Base-by-base conservation (phyloP, 2,329 filamentous ascomycete species). In the Pseudocercospora ulei region DNA sequence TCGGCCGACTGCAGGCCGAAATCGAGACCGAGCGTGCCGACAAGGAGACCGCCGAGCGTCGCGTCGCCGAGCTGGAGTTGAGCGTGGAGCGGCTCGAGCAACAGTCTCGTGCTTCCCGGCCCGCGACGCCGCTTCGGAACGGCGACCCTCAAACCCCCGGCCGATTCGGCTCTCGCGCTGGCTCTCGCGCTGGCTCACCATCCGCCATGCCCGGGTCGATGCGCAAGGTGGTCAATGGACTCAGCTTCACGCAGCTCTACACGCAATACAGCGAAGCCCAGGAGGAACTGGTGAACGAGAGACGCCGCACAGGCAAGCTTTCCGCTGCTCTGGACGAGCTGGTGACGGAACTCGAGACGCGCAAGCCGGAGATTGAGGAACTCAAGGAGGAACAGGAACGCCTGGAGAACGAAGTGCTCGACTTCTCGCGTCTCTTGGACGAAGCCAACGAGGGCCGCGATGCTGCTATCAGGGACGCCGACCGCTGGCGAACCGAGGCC, bases 281-380 rank as follows among this genome's bases (percentile, higher is more conserved):
- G 69, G 69, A 75, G 39, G 74, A 82, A 52, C 69, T 95, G 20
- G 76, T 78, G 3, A 74, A 71, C 2, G 82, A 93, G 60, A 78
- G 79, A 56, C 73, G 82, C 42, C 75, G 78, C 13, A 85, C 76
- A 51, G 76, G 82, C 47, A 76, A 84, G 56, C 74, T 95, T 7
- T 73, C 75, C 11, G 73, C 77, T 23, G 77, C 88, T 28, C 68
- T 96, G 28, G 84, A 95, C 48, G 82, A 90, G 43, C 83, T 95
- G 67, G 75, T 95, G 42, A 73, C 78, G 23, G 80, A 87, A 41
- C 65, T 96, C 23, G 87, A 98, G 59, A 79, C 79, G 14, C 87
- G 83, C 59, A 78, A 80, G 16, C 90, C 90, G 0, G 86, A 95
- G 55, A 75, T 95, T 18, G 79, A 93, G 46, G 87, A 96, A 51